These are phyloP conservation scores for Dactylellina drechsleri DNA, from an alignment of 2,329 filamentous ascomycete species.

Conservation along the genomic window DNA sequence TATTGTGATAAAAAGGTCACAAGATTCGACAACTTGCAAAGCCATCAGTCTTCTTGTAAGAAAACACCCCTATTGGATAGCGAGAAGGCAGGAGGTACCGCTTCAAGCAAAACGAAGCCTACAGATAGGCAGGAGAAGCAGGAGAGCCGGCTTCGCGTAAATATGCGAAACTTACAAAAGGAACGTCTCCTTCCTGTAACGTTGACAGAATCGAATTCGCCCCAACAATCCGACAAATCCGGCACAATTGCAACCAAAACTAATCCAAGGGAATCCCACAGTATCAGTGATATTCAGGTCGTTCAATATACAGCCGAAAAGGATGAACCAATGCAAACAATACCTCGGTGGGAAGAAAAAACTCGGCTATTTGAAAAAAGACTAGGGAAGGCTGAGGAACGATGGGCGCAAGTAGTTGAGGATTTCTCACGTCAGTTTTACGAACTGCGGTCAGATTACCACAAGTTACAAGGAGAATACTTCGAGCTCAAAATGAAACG, in stretches of 20 bases:
- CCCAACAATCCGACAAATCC: too few species aligned
- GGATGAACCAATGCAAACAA: neutral
- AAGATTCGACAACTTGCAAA: conserved; percentile 17
- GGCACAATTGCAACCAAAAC: too few species aligned
- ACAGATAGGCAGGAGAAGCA: too few species aligned
- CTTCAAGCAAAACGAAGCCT: neutral
- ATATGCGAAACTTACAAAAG: neutral
- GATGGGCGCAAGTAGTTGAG: too few species aligned
- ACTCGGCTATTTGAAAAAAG: neutral
- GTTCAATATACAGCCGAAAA: neutral
- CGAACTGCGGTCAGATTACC: neutral
- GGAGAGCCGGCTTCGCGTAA: conserved; percentile 14
- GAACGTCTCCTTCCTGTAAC: too few species aligned
- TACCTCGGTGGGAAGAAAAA: neutral
- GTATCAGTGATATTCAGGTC: too few species aligned
- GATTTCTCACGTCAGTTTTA: neutral
- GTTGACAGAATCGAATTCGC: too few species aligned
- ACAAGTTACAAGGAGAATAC: neutral
- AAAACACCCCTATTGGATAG: neutral
- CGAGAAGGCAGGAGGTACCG: neutral
- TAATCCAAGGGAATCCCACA: too few species aligned
- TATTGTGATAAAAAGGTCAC: conserved; percentile 9
- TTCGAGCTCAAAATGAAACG: neutral
- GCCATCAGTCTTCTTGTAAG: conserved; percentile 6
- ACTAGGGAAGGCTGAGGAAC: neutral